Percentiles rank a stretch among this genome's conserved stretches.
phyloP scores from a whole-genome alignment of 306 rosid species.

The Quillaja saponaria region DNA sequence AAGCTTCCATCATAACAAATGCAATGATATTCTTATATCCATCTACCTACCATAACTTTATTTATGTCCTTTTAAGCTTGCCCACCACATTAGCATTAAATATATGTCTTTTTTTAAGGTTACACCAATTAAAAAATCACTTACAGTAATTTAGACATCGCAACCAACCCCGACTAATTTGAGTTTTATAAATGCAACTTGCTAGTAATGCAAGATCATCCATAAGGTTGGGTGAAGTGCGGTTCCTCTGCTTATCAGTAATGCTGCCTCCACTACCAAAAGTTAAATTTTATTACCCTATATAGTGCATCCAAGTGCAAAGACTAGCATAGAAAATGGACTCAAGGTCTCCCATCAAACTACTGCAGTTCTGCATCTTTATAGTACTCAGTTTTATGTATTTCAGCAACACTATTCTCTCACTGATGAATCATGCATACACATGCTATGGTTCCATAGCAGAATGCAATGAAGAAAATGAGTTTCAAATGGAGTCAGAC shows the following conservation, averaged over 20 bases:
- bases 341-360: slow-evolving; percentile 36
- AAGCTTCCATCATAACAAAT: too few species aligned
- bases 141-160: too few species aligned
- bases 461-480: slow-evolving; percentile 58
- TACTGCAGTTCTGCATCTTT: slow-evolving; percentile 31
- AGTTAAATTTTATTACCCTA: slow-evolving; percentile 16
- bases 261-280: slow-evolving; percentile 52
- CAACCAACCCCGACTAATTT: too few species aligned
- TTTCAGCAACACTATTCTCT: slow-evolving; percentile 27
- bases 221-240: slow-evolving; percentile 59
- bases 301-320: slow-evolving; percentile 27
- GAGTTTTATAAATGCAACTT: too few species aligned
- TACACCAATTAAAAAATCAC: too few species aligned
- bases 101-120: too few species aligned
- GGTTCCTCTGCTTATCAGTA: slow-evolving; percentile 43
- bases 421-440: slow-evolving; percentile 13
- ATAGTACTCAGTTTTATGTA: slow-evolving; percentile 36
- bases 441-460: slow-evolving; percentile 77
- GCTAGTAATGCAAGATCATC: slow-evolving; percentile 11
- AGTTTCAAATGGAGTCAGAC: slow-evolving; percentile 76
- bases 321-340: slow-evolving; percentile 17
- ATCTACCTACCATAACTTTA: too few species aligned
- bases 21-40: too few species aligned
- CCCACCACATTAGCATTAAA: too few species aligned
- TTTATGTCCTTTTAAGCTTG: too few species aligned